These are phyloP conservation scores for Fusarium solani-melongenae DNA, from an alignment of 2,329 filamentous ascomycete genomes.

Conservation along the genomic window DNA sequence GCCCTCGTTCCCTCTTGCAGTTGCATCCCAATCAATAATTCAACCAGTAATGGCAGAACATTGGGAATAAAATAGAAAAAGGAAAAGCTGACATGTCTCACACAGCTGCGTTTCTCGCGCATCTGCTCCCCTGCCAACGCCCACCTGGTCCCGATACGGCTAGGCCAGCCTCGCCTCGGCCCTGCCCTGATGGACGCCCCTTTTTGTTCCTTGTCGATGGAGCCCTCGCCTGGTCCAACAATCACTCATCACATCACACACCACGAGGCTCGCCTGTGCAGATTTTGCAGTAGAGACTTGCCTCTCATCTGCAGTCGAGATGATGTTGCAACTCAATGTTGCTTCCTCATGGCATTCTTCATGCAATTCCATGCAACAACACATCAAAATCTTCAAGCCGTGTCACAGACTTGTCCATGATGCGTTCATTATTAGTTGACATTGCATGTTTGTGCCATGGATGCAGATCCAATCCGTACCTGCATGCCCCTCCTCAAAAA, in stretches of 20 bases:
- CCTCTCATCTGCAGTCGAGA: background rate
- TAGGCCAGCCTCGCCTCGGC: conserved; percentile 1
- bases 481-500: conserved; percentile 15
- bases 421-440: background rate
- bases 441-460: background rate
- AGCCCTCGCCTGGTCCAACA: conserved; percentile 2
- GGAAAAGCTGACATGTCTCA: conserved; percentile 7
- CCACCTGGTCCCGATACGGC: conserved; percentile 24
- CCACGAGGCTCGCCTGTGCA: background rate
- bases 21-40: conserved; percentile 9
- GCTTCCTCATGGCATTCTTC: background rate
- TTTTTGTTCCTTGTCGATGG: conserved; percentile 18
- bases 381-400: background rate
- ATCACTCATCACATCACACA: conserved; percentile 20
- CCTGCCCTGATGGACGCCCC: conserved; percentile 5
- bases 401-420: background rate
- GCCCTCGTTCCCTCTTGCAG: conserved; percentile 6
- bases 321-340: background rate
- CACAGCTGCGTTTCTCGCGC: background rate
- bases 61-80: background rate
- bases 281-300: background rate
- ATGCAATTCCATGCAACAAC: background rate
- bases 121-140: conserved; percentile 26
- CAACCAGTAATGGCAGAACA: background rate
- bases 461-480: conserved; percentile 21